Conservation (phyloP, 345 rosid species). For the Conringia planisiliqua region DNA sequence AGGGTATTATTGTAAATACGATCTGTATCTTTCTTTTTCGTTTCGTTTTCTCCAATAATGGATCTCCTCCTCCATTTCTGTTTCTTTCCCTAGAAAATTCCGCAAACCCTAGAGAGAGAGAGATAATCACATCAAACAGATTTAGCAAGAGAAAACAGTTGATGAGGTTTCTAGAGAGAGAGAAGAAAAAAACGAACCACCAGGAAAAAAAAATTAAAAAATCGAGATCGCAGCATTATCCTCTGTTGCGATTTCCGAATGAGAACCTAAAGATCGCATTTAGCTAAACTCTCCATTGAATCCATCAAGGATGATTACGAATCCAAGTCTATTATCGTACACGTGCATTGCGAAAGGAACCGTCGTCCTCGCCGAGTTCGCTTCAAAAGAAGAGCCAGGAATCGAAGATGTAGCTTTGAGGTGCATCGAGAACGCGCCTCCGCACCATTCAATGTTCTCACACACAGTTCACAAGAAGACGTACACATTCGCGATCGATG, state of each 20-base stretch:
- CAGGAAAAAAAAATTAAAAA: no score
- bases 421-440: slow-evolving; percentile 72
- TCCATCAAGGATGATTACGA: slow-evolving; percentile 47
- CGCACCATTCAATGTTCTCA: slow-evolving; percentile 64
- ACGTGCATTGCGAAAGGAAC: slow-evolving; percentile 69
- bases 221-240: slow-evolving; percentile 19
- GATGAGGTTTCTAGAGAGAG: slow-evolving; percentile 8
- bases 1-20: slow-evolving; percentile 16
- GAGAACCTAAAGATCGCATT: no score
- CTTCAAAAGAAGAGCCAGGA: slow-evolving; percentile 48
- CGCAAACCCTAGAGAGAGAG: slow-evolving; percentile 27
- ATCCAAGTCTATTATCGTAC: slow-evolving; percentile 54
- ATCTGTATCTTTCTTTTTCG: neutral
- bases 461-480: slow-evolving; percentile 55
- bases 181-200: neutral
- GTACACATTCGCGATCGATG: slow-evolving; percentile 60
- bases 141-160: neutral
- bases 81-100: slow-evolving; percentile 26
- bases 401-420: slow-evolving; percentile 47
- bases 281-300: neutral
- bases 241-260: slow-evolving; percentile 17
- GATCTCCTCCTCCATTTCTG: slow-evolving; percentile 24
- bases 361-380: slow-evolving; percentile 58
- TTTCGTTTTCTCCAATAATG: slow-evolving; percentile 32
- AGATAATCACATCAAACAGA: neutral